Evolutionary conservation across 768 basidiomycete species (phyloP).

Genomic region (Podaxis pistillaris): DNA sequence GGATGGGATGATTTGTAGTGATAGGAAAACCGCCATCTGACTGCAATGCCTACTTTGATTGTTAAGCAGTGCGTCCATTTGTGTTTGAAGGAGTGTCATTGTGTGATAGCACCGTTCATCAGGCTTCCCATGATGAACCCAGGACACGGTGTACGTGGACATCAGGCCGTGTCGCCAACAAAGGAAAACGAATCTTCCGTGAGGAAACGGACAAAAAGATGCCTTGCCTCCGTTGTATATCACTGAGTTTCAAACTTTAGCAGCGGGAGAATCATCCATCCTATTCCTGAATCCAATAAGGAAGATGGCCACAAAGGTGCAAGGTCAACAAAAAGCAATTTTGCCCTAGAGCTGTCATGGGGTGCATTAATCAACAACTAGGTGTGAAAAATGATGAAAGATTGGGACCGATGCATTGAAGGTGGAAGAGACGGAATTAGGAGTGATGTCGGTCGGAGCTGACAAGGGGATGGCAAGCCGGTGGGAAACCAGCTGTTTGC

Average conservation of each 20-base stretch:
- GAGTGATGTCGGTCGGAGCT: too few species aligned
- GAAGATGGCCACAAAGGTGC: background rate
- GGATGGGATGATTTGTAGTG: conserved; percentile 2
- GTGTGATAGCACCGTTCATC: background rate
- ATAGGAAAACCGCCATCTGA: background rate
- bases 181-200: too few species aligned
- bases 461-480: too few species aligned
- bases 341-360: background rate
- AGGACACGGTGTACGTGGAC: background rate
- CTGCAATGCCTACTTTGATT: background rate
- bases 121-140: background rate
- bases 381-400: background rate
- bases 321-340: background rate
- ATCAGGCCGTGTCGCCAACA: background rate
- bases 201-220: too few species aligned
- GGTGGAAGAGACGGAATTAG: too few species aligned
- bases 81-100: conserved; percentile 9
- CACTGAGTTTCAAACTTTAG: too few species aligned
- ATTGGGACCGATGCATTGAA: background rate
- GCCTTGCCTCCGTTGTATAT: too few species aligned
- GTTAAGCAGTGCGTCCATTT: conserved; percentile 4
- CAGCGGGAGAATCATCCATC: too few species aligned
- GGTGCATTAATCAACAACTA: background rate
- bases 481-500: too few species aligned
- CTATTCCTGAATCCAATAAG: background rate